phyloP scores from a whole-genome alignment of 768 basidiomycete genomes.

The Sporobolomyces phaffii region DNA sequence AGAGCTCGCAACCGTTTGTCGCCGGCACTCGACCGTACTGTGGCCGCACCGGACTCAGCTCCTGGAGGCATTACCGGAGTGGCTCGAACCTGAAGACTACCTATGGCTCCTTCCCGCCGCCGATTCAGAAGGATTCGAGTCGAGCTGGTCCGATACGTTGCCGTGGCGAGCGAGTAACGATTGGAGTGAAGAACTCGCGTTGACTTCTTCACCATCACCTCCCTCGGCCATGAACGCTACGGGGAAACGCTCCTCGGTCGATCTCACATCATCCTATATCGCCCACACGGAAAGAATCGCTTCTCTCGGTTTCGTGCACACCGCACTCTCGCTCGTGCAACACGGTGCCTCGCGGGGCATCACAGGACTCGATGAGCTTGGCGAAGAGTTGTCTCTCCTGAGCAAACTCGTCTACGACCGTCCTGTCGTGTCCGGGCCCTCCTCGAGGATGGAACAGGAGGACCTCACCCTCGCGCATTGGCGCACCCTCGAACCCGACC shows the following conservation, averaged over 20 bases:
- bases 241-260: conserved; percentile 48
- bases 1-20: conserved; percentile 58
- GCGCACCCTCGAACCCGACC: conserved; percentile 60
- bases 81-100: conserved; percentile 61
- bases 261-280: conserved; percentile 70
- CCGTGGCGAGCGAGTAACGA: conserved; percentile 14
- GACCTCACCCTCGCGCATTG: conserved; percentile 74
- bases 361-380: conserved; percentile 70
- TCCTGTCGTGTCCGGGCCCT: conserved; percentile 16
- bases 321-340: conserved; percentile 72
- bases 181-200: conserved; percentile 19
- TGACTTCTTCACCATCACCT: neutral
- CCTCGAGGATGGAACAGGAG: conserved; percentile 48
- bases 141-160: conserved; percentile 42
- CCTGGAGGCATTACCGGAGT: conserved; percentile 67
- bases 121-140: conserved; percentile 53
- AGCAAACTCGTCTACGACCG: conserved; percentile 77
- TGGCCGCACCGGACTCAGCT: conserved; percentile 67
- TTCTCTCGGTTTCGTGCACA: conserved; percentile 64
- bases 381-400: conserved; percentile 84
- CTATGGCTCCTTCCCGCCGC: conserved; percentile 60
- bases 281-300: conserved; percentile 60
- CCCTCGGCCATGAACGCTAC: conserved; percentile 41
- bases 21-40: conserved; percentile 56
- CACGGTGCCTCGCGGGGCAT: conserved; percentile 77